Evolutionary conservation across 164 flowering plant species (phyloP), one percentile per base, ranked within the genome.

Genomic region (Hamamelis virginiana): DNA sequence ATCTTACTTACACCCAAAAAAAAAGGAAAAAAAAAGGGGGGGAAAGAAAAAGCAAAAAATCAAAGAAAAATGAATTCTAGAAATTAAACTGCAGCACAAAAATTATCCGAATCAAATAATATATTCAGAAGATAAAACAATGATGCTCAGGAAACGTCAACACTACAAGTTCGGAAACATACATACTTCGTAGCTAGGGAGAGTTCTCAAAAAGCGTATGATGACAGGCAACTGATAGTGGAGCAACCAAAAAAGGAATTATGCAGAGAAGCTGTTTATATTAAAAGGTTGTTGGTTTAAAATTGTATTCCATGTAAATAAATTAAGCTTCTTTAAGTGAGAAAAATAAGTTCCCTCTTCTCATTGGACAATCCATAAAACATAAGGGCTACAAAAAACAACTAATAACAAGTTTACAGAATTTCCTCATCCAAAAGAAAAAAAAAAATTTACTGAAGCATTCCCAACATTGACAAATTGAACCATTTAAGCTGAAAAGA

Each of bases 41-140:
- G n/a, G n/a, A 38, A 16, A 63, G 23, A 26, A 55, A n/a, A 16
- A 18, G 18, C 9, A 9, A 64, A 10, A 48, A 9, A 63, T 46
- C 15, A 48, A 45, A 27, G 38, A 41, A 21, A 23, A 43, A 16
- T 12, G 27, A 18, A 28, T 28, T 18, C 6, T 6, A 8, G 45
- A 59, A 59, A 59, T 59, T 59, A 41, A 59, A 38, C 60, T 59
- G 45, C 63, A 26, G 63, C 43, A 59, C 8, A 4, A 16, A 41
- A 33, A 59, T 38, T 19, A 59, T 59, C 21, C 1, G 13, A 5
- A 14, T 9, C 44, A 59, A 16, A 9, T 18, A 16, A 6, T 12
- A 27, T 5, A 27, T 59, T 18, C 44, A 59, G 21, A 28, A 28
- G 22, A 8, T 15, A 27, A 33, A 33, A 59, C 13, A 26, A 28